These are phyloP conservation scores for Taphrina wiesneri DNA, from an alignment of 1,139 yeast genomes.

Conservation along the genomic window DNA sequence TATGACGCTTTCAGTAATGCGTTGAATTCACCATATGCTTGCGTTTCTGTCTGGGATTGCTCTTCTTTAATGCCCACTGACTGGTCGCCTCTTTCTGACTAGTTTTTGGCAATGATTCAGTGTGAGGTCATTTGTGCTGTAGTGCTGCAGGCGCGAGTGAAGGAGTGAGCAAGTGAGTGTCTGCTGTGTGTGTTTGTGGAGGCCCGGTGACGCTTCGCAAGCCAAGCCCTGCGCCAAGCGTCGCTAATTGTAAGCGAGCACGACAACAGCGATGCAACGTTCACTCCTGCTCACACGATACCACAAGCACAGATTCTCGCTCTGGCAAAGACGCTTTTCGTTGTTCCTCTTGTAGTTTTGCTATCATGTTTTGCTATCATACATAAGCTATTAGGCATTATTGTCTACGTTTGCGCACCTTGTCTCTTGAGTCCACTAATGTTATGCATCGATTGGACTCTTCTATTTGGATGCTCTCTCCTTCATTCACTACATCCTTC, in stretches of 20 bases:
- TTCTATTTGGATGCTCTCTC: neutral
- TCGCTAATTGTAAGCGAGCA: neutral
- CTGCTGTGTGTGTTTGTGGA: neutral
- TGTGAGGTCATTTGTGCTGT: neutral
- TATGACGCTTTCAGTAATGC: neutral
- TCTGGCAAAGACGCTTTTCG: neutral
- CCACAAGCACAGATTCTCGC: neutral
- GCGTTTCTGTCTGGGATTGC: neutral
- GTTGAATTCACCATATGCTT: neutral
- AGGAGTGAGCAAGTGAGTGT: neutral
- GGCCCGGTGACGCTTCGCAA: neutral
- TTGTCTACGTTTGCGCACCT: conserved; percentile 8
- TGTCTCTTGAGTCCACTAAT: neutral
- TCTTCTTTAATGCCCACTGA: neutral
- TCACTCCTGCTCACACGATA: no score
- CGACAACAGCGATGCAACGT: no score
- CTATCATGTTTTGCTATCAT: conserved; percentile 18
- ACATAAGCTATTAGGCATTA: conserved; percentile 28
- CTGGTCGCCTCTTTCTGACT: no score
- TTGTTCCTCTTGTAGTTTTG: neutral
- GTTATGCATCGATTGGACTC: neutral
- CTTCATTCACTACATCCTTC: neutral
- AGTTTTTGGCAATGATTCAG: no score
- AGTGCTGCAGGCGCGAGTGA: no score
- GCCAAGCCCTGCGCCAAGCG: neutral